Evolutionary conservation across 140 eudicot species (phyloP).

Genomic region (Cichorium intybus): DNA sequence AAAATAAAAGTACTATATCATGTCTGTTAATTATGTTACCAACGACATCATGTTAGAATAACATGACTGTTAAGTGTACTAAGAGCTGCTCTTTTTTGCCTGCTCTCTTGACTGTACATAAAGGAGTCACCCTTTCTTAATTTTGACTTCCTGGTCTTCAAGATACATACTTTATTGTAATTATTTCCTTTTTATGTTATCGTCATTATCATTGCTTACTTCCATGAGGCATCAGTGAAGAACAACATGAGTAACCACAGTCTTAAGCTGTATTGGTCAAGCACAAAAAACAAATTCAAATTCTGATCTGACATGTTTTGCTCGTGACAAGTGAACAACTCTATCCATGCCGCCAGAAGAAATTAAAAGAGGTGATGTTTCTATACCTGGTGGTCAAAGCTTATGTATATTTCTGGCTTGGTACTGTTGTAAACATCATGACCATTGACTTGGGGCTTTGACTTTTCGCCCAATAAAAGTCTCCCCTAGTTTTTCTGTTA

Average conservation of each 20-base stretch:
- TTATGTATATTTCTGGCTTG: conserved; percentile 2
- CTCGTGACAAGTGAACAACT: conserved; percentile 6
- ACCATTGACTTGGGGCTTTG: conserved; percentile 23
- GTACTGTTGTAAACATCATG: neutral
- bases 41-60: conserved; percentile 40
- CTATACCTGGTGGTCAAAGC: neutral
- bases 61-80: conserved; percentile 36
- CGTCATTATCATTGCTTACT: neutral
- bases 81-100: conserved; percentile 42
- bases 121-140: conserved; percentile 23
- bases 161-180: conserved; percentile 19
- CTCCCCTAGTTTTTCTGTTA: neutral
- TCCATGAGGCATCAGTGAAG: neutral
- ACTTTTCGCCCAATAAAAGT: conserved; percentile 16
- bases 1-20: conserved; percentile 11
- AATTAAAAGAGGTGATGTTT: conserved; percentile 11
- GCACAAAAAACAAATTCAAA: neutral
- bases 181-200: conserved; percentile 10
- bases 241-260: neutral
- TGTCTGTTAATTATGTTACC: conserved; percentile 16
- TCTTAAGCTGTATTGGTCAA: neutral
- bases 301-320: conserved; percentile 19
- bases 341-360: neutral
- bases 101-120: conserved; percentile 45
- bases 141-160: conserved; percentile 26